These are phyloP conservation scores for Neurospora sp. DNA, from an alignment of 495 filamentous ascomycete genomes.

Conservation along the genomic window DNA sequence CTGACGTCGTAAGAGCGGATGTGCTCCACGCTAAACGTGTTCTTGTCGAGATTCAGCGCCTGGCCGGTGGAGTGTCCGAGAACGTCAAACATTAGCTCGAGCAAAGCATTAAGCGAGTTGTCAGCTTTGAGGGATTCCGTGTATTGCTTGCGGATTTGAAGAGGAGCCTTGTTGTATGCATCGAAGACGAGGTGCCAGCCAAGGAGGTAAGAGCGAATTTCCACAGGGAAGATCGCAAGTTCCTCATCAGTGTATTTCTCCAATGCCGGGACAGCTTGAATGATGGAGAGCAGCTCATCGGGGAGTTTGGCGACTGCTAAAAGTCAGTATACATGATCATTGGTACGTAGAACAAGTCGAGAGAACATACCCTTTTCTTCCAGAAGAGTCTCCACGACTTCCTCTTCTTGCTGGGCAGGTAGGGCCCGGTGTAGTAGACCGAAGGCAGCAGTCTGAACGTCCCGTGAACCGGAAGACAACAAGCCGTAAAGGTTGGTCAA, in stretches of 20 bases:
- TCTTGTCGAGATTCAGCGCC: conserved; percentile 46
- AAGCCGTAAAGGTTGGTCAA: conserved; percentile 52
- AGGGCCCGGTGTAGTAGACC: conserved; percentile 68
- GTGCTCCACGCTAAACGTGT: conserved; percentile 43
- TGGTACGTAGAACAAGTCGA: background rate
- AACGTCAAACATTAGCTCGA: conserved; percentile 73
- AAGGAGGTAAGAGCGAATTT: conserved; percentile 66
- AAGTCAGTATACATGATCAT: background rate
- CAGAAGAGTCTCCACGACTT: conserved; percentile 71
- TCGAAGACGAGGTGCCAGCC: conserved; percentile 90
- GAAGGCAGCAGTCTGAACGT: conserved; percentile 73
- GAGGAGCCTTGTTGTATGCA: conserved; percentile 68
- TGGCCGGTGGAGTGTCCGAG: conserved; percentile 62
- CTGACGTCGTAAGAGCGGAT: conserved; percentile 56
- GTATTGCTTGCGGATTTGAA: conserved; percentile 73
- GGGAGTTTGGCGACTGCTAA: conserved; percentile 47
- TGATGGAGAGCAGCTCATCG: conserved; percentile 59
- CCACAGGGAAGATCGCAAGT: conserved; percentile 42
- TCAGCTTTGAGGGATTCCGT: conserved; percentile 63
- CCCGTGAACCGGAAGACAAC: conserved; percentile 61
- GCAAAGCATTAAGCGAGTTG: conserved; percentile 54
- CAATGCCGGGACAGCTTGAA: conserved; percentile 43
- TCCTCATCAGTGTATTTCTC: conserved; percentile 34
- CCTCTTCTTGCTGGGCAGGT: conserved; percentile 64
- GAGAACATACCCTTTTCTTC: conserved; percentile 48